These are phyloP conservation scores for Metarhizium sp. DNA, from an alignment of 2,329 filamentous ascomycete species.

Conservation along the genomic window DNA sequence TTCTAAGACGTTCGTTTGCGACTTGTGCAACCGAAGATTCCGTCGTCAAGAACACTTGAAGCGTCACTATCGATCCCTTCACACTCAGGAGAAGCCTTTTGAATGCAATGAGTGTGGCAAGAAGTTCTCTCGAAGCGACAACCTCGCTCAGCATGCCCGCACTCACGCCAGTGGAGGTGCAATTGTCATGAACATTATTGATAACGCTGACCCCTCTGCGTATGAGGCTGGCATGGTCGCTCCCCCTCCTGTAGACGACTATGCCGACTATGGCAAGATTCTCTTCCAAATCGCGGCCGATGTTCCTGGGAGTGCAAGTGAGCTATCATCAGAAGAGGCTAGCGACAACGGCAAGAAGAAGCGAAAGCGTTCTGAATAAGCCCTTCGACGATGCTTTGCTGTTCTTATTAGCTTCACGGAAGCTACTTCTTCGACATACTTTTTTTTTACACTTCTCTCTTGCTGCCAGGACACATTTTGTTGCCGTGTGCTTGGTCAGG, in stretches of 20 bases:
- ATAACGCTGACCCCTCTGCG: conserved; percentile 49
- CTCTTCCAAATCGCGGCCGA: conserved; percentile 75
- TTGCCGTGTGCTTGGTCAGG: conserved; percentile 12
- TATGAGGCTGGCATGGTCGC: conserved; percentile 35
- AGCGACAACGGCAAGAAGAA: conserved; percentile 42
- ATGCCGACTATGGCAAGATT: conserved; percentile 60
- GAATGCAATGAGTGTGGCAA: conserved; percentile 97
- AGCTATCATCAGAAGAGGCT: conserved; percentile 45
- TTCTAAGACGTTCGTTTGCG: conserved; percentile 96
- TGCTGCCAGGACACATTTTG: not conserved
- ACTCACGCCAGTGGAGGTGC: conserved; percentile 78
- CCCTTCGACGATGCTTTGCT: not conserved
- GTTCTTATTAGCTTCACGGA: not conserved
- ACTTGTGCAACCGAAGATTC: conserved; percentile 93
- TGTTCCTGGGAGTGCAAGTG: conserved; percentile 55
- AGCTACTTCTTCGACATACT: conserved; percentile 6
- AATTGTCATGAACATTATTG: conserved; percentile 82
- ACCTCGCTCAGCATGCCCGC: conserved; percentile 89
- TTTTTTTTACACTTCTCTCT: conserved; percentile 1
- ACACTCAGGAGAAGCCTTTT: conserved; percentile 98
- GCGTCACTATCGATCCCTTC: conserved; percentile 95
- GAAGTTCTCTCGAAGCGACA: conserved; percentile 98
- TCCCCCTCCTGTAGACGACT: conserved; percentile 46
- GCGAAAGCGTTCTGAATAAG: conserved; percentile 68
- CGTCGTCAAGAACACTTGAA: conserved; percentile 97